Evolutionary conservation across 768 basidiomycete genomes (phyloP).

Genomic region (Cystofilobasidium capitatum): DNA sequence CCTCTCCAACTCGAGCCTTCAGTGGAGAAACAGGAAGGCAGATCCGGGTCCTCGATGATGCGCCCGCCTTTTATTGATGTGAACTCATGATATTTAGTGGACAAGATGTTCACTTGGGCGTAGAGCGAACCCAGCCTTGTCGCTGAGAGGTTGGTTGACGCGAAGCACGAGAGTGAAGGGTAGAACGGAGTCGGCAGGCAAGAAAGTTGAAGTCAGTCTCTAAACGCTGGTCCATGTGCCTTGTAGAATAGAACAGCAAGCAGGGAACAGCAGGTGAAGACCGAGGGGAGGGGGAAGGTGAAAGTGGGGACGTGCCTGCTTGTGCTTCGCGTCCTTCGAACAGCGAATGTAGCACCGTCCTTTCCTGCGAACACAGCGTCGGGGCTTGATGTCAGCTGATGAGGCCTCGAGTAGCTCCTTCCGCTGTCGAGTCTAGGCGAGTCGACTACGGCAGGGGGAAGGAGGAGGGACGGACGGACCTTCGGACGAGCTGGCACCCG

Average conservation of each 20-base stretch:
- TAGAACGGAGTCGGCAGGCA: background rate
- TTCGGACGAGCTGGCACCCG: slow-evolving; percentile 1
- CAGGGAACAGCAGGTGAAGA: background rate
- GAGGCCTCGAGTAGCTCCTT: too few species aligned
- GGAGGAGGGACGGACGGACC: background rate
- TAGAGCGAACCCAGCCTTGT: background rate
- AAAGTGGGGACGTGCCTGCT: background rate
- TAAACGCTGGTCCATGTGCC: too few species aligned
- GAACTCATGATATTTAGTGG: background rate
- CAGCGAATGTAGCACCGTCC: slow-evolving; percentile 4
- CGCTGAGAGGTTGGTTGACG: background rate
- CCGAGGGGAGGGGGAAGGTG: too few species aligned
- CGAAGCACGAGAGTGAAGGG: background rate
- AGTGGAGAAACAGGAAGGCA: slow-evolving; percentile 22
- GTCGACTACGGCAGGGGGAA: background rate
- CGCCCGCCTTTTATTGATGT: background rate
- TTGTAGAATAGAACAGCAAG: background rate
- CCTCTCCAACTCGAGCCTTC: slow-evolving; percentile 8
- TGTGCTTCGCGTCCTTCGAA: slow-evolving; percentile 6
- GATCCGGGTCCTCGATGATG: slow-evolving; percentile 14
- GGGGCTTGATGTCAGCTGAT: background rate
- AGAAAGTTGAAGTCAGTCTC: too few species aligned
- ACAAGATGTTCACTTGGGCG: background rate
- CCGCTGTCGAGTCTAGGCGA: too few species aligned
- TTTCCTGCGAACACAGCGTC: background rate